Evolutionary conservation across 2,329 filamentous ascomycete species (phyloP), one percentile per base, ranked within the genome.

Genomic region (Xenosphaeropsis pyriputrescens): DNA sequence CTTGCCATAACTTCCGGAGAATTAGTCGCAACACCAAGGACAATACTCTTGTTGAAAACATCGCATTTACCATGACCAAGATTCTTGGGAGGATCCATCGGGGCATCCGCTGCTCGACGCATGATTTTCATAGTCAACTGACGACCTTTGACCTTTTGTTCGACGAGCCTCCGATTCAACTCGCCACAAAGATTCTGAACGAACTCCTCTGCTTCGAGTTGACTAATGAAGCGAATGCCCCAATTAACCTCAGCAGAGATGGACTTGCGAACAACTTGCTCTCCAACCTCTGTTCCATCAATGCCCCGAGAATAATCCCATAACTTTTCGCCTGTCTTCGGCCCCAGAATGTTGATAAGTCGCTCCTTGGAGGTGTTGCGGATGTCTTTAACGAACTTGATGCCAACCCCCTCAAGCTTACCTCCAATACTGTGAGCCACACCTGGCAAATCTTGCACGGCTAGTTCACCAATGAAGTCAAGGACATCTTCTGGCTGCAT

Each of bases 201-300:
- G 55, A 98, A 98, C 45, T 93, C 85, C 41, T 96, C 89, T 0
- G 86, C 88, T 57, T 98, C 89, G n/a, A 74, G 70, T 51, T 95
- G 85, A 42, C 72, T 93, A 47, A 91, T 75, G 54, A 98, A 98
- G 5, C 91, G 78, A 39, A 98, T 93, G 2, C 93, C 91, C 91
- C 91, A 98, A 50, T 91, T 98, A 44, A 98, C 85, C 55, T 98
- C 91, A 1, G 89, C 89, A 2, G 91, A 96, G 0, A 98, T 85
- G 0, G 89, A 96, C 54, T 96, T 98, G 38, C 91, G 77, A 13
- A 85, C 66, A 0, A 80, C 74, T 51, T 93, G 82, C 40, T 89
- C 82, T 22, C 88, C 89, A 5, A 96, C 85, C 56, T 94, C 85
- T 2, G 75, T 68, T 36, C 68, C 71, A 57, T 98, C 91, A 35